Base-by-base conservation (phyloP, 2,329 filamentous ascomycete species). In the Zasmidium cellare region DNA sequence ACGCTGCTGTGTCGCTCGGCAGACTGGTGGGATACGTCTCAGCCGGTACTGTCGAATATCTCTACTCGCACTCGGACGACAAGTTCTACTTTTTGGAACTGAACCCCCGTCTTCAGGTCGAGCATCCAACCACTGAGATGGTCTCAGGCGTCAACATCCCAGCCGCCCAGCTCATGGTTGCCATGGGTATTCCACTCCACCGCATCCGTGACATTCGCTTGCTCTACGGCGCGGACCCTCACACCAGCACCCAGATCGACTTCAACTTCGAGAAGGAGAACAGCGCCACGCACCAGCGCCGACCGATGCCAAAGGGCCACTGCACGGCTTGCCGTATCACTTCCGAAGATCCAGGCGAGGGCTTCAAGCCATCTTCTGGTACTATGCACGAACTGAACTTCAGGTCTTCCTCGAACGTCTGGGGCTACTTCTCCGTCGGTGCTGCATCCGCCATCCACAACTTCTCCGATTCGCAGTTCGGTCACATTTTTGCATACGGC, bases 351-450 rank as follows among this genome's bases (percentile, higher is more conserved):
- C 94, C 94, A 9, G 94, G 96, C 71, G 94, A 99, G 82, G 94
- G 94, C 53, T 99, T 99, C 87, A 99, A 99, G 85, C 94, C 94
- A 58, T 99, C 94, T 47, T 96, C 93, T 71, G 94, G 94, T 86
- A 96, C 93, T 53, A 96, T 99, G 86, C 94, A 97, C 80, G 94
- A 99, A 73, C 82, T 99, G 72, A 99, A 99, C 83, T 99, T 99
- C 86, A 87, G 94, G 73, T 96, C 90, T 81, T 96, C 92, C 75
- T 97, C 94, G 63, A 99, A 99, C 68, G 94, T 97, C 56, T 99
- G 94, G 94, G 94, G 94, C 83, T 99, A 99, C 79, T 99, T 99
- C 86, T 99, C 94, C 53, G 94, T 99, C 75, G 91, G 92, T 80
- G 94, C 92, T 9, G 88, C 92, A 56, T 93, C 92, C 80, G 92